Evolutionary conservation across 2,329 filamentous ascomycete genomes (phyloP).

Genomic region (Cercospora zeae-maydis): DNA sequence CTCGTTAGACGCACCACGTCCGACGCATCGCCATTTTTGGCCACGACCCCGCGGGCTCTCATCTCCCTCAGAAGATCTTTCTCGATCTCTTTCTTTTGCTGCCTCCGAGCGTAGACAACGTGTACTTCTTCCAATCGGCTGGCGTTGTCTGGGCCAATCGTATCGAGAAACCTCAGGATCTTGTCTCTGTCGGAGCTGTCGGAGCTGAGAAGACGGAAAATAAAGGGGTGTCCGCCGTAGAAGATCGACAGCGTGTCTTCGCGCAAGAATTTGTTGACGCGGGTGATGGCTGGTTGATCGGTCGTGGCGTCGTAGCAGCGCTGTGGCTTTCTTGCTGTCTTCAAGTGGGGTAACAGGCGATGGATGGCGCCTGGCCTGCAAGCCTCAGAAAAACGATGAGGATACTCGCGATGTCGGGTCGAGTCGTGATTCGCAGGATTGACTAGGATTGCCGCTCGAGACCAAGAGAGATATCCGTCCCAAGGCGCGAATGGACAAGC

Average conservation of each 20-base stretch:
- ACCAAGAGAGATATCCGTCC: background rate
- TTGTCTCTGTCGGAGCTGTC: background rate
- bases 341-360: too few relatives aligned
- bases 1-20: background rate
- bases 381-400: too few relatives aligned
- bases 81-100: background rate
- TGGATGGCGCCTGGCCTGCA: too few relatives aligned
- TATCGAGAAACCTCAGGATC: background rate
- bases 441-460: background rate
- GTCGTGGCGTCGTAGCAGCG: background rate
- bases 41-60: background rate
- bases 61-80: background rate
- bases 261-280: constrained; percentile 10
- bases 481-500: background rate
- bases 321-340: background rate
- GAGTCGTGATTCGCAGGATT: background rate
- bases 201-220: background rate
- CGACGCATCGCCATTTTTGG: background rate
- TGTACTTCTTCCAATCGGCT: background rate
- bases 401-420: background rate
- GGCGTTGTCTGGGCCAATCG: background rate
- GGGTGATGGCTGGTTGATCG: constrained; percentile 6
- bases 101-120: background rate
- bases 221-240: constrained; percentile 11
- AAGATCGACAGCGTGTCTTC: constrained; percentile 16